These are phyloP conservation scores for Pseudocercospora musae DNA, from an alignment of 2,329 filamentous ascomycete species.

Conservation along the genomic window DNA sequence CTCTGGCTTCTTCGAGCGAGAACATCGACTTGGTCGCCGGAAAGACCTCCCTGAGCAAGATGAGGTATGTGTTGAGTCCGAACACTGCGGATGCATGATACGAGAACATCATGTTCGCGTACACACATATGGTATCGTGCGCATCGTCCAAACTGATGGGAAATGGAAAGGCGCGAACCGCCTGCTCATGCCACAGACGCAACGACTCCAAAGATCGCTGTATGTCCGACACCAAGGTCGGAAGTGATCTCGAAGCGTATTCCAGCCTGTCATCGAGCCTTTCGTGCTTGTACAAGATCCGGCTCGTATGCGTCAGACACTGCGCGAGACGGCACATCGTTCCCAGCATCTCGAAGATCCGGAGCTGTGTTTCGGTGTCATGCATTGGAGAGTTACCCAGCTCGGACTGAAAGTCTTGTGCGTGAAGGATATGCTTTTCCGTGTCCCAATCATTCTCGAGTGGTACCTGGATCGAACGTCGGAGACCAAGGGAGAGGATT, in stretches of 20 bases:
- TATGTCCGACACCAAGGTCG: slow-evolving; percentile 15
- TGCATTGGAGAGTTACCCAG: slow-evolving; percentile 23
- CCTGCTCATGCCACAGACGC: slow-evolving; percentile 21
- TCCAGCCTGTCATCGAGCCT: slow-evolving; percentile 22
- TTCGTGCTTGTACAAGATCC: slow-evolving; percentile 21
- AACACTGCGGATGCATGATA: slow-evolving; percentile 24
- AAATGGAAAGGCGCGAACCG: slow-evolving; percentile 21
- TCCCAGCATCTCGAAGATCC: slow-evolving; percentile 20
- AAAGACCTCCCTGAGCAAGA: slow-evolving; percentile 19
- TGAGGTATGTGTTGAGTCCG: slow-evolving; percentile 22
- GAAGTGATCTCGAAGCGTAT: slow-evolving; percentile 14
- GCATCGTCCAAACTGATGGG: slow-evolving; percentile 23
- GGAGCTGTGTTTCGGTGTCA: slow-evolving; percentile 24
- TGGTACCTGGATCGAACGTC: slow-evolving; percentile 16
- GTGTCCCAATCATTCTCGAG: slow-evolving; percentile 19
- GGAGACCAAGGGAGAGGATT: slow-evolving; percentile 21
- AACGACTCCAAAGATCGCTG: slow-evolving; percentile 16
- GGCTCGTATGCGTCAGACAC: slow-evolving; percentile 17
- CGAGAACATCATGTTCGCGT: slow-evolving; percentile 26
- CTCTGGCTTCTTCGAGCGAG: slow-evolving; percentile 21
- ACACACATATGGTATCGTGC: slow-evolving; percentile 21
- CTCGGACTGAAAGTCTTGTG: slow-evolving; percentile 22
- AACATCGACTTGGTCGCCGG: slow-evolving; percentile 16
- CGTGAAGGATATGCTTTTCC: slow-evolving; percentile 18
- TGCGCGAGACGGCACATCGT: slow-evolving; percentile 22